Conservation (phyloP, 352 stramenopile species). For the Aphanomyces astaci region DNA sequence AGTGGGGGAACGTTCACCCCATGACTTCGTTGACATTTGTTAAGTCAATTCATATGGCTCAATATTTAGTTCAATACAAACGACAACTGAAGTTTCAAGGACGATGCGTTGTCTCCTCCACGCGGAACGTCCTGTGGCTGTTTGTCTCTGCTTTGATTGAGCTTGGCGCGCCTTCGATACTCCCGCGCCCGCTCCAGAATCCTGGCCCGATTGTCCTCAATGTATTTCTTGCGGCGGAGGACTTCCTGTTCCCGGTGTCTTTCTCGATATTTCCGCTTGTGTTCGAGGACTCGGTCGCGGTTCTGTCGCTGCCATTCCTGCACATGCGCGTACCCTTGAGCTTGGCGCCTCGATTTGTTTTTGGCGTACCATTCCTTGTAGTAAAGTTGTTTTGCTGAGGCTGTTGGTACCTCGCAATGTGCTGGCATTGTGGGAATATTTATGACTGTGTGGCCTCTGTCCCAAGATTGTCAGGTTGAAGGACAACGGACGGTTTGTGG, state of each 20-base stretch:
- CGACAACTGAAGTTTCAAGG: no score
- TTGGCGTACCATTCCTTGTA: conserved; percentile 10
- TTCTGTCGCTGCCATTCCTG: neutral
- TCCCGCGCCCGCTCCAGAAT: neutral
- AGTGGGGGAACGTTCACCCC: no score
- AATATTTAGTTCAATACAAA: no score
- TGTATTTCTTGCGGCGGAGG: neutral
- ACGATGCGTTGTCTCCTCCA: no score
- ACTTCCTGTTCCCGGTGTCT: neutral
- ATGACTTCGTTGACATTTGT: no score
- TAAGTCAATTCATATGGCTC: no score
- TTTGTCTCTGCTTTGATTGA: neutral
- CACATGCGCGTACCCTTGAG: neutral
- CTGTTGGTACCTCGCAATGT: no score
- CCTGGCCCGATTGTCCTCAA: neutral
- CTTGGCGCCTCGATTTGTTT: neutral
- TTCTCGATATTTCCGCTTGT: neutral
- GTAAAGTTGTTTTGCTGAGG: neutral
- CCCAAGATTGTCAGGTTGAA: neutral
- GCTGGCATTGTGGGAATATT: no score
- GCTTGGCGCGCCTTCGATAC: neutral
- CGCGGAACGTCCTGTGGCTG: neutral
- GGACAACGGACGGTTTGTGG: no score
- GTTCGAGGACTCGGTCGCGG: neutral
- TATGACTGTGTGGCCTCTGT: neutral